phyloP scores from a whole-genome alignment of 176 grass and related monocot genomes.

The Rhynchospora tenuis region DNA sequence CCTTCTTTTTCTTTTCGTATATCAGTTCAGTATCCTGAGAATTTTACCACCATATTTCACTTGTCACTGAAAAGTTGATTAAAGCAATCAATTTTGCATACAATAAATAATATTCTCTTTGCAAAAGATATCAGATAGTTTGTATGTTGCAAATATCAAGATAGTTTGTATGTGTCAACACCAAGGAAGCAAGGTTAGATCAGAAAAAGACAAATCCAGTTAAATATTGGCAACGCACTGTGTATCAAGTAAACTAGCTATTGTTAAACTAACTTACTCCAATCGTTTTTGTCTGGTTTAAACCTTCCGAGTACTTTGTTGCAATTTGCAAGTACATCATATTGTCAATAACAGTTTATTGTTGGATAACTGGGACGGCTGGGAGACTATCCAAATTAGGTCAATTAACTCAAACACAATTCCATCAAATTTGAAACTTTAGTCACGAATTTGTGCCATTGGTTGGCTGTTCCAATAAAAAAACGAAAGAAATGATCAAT shows the following conservation, averaged over 20 bases:
- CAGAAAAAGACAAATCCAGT: not conserved
- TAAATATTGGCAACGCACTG: not conserved
- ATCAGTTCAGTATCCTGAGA: conserved; percentile 71
- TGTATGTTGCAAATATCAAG: not conserved
- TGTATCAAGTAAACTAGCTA: not conserved
- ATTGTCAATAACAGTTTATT: not conserved
- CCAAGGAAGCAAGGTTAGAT: not conserved
- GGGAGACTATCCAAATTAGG: not conserved
- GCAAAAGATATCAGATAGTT: too few relatives aligned
- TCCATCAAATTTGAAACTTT: too few relatives aligned
- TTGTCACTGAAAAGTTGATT: conserved; percentile 17
- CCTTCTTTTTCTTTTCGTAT: conserved; percentile 80
- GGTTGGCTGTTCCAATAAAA: too few relatives aligned
- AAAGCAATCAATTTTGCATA: not conserved
- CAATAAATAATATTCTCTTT: not conserved
- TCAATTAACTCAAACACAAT: not conserved
- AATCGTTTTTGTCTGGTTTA: too few relatives aligned
- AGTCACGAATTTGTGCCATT: too few relatives aligned
- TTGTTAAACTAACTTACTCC: too few relatives aligned
- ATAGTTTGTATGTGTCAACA: not conserved
- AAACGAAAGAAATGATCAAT: too few relatives aligned
- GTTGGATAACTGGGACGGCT: not conserved
- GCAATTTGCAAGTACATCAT: too few relatives aligned
- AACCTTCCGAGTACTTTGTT: too few relatives aligned
- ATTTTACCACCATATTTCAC: conserved; percentile 3